Percentiles rank a stretch among this genome's conserved stretches.
phyloP scores from a whole-genome alignment of 179 eudicot species.

The Silene noctiflora region DNA sequence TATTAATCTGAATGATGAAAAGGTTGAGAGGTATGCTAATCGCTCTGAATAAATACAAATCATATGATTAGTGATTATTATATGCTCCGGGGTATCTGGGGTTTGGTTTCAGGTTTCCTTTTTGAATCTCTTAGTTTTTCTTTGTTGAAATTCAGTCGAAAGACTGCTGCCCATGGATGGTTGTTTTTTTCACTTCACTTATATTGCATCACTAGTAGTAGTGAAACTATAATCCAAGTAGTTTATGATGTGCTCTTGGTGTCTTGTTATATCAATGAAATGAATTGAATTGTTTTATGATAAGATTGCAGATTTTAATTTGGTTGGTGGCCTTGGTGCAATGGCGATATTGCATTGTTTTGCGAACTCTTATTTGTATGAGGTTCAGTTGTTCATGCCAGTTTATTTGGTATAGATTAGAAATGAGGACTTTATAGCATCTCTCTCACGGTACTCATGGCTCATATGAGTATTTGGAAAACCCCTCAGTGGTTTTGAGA shows the following conservation, averaged over 20 bases:
- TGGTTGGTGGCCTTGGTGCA: not conserved
- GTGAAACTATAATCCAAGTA: not conserved
- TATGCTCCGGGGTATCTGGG: not conserved
- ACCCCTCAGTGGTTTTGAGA: too few species aligned
- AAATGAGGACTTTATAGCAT: too few species aligned
- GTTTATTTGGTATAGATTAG: too few species aligned
- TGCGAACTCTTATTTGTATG: not conserved
- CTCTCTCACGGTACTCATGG: too few species aligned
- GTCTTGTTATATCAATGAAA: not conserved
- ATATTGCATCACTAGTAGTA: not conserved
- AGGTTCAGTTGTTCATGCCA: not conserved
- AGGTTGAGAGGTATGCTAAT: slow-evolving; percentile 76
- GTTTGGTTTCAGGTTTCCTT: not conserved
- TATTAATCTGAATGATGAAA: slow-evolving; percentile 59
- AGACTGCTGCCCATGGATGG: not conserved
- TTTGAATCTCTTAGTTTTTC: not conserved
- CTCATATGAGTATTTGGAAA: too few species aligned
- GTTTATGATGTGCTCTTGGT: not conserved
- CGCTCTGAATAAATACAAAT: slow-evolving; percentile 33
- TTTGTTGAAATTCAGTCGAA: not conserved
- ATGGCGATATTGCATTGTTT: not conserved
- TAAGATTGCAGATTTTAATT: not conserved
- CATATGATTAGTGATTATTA: not conserved
- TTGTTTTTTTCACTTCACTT: slow-evolving; percentile 11
- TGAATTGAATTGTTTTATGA: not conserved